These are phyloP conservation scores for Pichia sp. DNA, from an alignment of 1,139 yeast genomes.

Conservation along the genomic window DNA sequence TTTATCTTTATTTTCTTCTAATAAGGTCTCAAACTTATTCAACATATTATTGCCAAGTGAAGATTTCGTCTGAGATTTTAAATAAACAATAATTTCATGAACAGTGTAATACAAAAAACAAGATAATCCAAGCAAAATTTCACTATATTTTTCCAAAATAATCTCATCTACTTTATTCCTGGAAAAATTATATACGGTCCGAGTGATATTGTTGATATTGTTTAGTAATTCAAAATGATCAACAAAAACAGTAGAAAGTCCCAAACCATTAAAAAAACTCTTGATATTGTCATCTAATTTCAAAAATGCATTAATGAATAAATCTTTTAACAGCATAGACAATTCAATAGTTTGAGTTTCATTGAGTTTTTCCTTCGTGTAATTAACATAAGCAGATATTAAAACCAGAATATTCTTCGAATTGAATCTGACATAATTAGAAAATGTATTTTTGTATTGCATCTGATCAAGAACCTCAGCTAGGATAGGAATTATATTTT, in stretches of 20 bases:
- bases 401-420: constrained; percentile 3
- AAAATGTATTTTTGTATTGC: background rate
- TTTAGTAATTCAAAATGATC: constrained; percentile 17
- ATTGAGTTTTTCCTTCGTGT: constrained; percentile 1
- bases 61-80: background rate
- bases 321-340: constrained; percentile 12
- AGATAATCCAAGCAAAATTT: constrained; percentile 20
- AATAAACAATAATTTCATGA: constrained; percentile 15
- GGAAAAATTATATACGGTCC: constrained; percentile 10
- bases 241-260: constrained; percentile 22
- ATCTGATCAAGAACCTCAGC: constrained; percentile 4
- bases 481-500: constrained; percentile 3
- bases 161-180: background rate
- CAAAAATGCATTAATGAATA: constrained; percentile 21
- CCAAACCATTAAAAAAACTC: constrained; percentile 13
- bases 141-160: constrained; percentile 7
- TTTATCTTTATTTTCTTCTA: constrained; percentile 19
- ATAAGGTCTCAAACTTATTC: constrained; percentile 13
- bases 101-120: constrained; percentile 24
- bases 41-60: background rate
- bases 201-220: constrained; percentile 20
- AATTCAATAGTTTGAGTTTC: constrained; percentile 7
- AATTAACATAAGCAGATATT: constrained; percentile 5
- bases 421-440: constrained; percentile 1
- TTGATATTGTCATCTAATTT: constrained; percentile 22